Evolutionary conservation across 164 flowering plant species (phyloP), one percentile per base, ranked within the genome.

Genomic region (Pachysandra terminalis): DNA sequence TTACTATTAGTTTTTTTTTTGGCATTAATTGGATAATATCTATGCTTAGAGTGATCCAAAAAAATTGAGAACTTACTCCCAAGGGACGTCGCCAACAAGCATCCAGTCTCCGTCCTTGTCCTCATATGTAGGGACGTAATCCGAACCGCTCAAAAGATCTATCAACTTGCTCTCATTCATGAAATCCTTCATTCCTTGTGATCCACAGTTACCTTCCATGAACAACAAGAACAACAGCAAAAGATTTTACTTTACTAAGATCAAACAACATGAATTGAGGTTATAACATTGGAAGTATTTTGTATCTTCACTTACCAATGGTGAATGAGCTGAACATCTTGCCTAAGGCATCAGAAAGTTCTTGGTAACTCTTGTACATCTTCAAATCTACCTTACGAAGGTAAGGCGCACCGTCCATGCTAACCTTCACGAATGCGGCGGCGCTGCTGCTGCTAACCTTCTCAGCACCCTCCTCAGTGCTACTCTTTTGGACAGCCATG

Each of bases 31-130:
- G 3, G 37, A 32, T 32, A 32, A 32, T 32, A 3, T 32, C 7
- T 3, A 16, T 16, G 16, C 17, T 66, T 35, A 40, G n/a, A 51
- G 21, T 40, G 26, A 5, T 21, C 32, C 25, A 5, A 61, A 61
- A 21, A 22, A 25, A 60, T 5, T 23, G 64, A 41, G 55, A 73
- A 86, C 89, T 82, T 82, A 92, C 97, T 82, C 85, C 94, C 93
- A 91, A 21, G 95, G 97, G 37, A 91, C 97, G 70, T 91, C 94
- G 7, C 97, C 94, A 10, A 91, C 91, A 9, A 89, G 91, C 93
- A 91, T 89, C 95, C 97, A 87, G 48, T 91, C 97, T 19, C 97
- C 93, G 67, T 91, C 97, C 76, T 87, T 91, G 74, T 91, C 97
- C 76, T 91, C 90, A 62, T 86, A 91, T 2, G 94, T 87, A 0